phyloP scores from a whole-genome alignment of 2,329 filamentous ascomycete species.

The Fusarium decemcellulare region DNA sequence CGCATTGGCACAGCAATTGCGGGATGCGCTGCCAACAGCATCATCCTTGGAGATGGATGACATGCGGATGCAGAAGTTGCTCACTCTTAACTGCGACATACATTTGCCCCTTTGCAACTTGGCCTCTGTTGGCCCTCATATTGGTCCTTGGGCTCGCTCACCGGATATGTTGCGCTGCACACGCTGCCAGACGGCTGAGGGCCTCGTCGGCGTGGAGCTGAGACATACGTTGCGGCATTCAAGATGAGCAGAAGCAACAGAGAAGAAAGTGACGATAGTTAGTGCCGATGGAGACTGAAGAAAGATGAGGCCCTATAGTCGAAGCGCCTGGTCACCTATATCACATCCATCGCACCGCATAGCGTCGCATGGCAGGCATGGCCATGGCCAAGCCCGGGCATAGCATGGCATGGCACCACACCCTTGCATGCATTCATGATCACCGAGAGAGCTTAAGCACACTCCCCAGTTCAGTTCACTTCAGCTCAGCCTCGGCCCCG shows the following conservation, averaged over 20 bases:
- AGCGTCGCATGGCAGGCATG: background rate
- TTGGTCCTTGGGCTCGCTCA: background rate
- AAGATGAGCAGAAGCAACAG: slow-evolving; percentile 8
- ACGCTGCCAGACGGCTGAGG: background rate
- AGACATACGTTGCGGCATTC: slow-evolving; percentile 12
- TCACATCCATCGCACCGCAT: slow-evolving; percentile 14
- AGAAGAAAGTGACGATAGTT: slow-evolving; percentile 8
- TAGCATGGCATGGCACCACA: slow-evolving; percentile 16
- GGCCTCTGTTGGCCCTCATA: background rate
- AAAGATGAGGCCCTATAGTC: slow-evolving; percentile 38
- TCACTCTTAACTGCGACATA: slow-evolving; percentile 8
- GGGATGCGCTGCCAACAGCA: slow-evolving; percentile 11
- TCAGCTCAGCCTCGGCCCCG: slow-evolving; percentile 31
- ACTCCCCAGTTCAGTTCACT: slow-evolving; percentile 20
- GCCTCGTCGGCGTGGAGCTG: slow-evolving; percentile 24
- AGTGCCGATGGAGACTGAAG: slow-evolving; percentile 11
- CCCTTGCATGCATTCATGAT: slow-evolving; percentile 6
- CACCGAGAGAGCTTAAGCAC: background rate
- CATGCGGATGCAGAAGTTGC: background rate
- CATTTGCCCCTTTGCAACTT: background rate
- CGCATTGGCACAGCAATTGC: slow-evolving; percentile 7
- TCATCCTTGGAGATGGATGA: slow-evolving; percentile 22
- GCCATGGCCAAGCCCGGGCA: background rate
- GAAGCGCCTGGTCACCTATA: slow-evolving; percentile 39
- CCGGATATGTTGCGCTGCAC: slow-evolving; percentile 1